phyloP scores from a whole-genome alignment of 1,284 basidiomycete species.

The Chondrostereum purpureum region DNA sequence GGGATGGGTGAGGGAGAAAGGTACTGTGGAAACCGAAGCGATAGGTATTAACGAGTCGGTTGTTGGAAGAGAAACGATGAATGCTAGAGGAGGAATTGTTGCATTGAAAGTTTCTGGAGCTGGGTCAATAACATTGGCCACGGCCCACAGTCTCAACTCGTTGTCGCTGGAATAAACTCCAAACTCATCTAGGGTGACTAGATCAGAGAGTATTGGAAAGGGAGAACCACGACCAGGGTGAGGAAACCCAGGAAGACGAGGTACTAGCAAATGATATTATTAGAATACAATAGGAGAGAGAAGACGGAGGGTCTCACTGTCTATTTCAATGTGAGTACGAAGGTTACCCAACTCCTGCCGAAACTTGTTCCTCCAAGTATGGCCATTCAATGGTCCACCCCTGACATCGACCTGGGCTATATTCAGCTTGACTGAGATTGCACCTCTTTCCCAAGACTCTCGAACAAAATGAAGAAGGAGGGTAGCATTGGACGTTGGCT shows the following conservation, averaged over 20 bases:
- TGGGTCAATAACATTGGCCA: constrained; percentile 56
- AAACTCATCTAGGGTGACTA: constrained; percentile 57
- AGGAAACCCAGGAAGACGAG: constrained; percentile 58
- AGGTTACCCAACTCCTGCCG: constrained; percentile 37
- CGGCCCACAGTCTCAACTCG: constrained; percentile 41
- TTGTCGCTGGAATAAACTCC: constrained; percentile 39
- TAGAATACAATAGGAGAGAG: constrained; percentile 5
- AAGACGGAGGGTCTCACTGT: constrained; percentile 35
- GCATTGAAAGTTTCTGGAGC: constrained; percentile 40
- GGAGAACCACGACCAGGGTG: constrained; percentile 43
- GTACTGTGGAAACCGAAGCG: constrained; percentile 44
- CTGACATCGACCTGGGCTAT: constrained; percentile 37
- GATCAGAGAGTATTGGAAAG: constrained; percentile 48
- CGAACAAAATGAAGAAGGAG: constrained; percentile 45
- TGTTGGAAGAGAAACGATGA: constrained; percentile 47
- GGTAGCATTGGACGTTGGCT: constrained; percentile 46
- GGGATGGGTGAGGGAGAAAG: constrained; percentile 56
- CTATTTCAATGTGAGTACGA: constrained; percentile 36
- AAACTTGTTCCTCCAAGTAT: constrained; percentile 46
- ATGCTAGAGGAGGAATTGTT: constrained; percentile 50
- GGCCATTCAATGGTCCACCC: constrained; percentile 41
- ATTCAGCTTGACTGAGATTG: constrained; percentile 35
- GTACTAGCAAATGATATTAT: constrained; percentile 37
- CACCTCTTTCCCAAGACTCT: constrained; percentile 53
- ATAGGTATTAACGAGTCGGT: constrained; percentile 32